Percentiles rank a stretch among this genome's conserved stretches.
These are phyloP conservation scores for Aspergillus novoparasiticus DNA, from an alignment of 2,329 filamentous ascomycete species.

Conservation along the genomic window DNA sequence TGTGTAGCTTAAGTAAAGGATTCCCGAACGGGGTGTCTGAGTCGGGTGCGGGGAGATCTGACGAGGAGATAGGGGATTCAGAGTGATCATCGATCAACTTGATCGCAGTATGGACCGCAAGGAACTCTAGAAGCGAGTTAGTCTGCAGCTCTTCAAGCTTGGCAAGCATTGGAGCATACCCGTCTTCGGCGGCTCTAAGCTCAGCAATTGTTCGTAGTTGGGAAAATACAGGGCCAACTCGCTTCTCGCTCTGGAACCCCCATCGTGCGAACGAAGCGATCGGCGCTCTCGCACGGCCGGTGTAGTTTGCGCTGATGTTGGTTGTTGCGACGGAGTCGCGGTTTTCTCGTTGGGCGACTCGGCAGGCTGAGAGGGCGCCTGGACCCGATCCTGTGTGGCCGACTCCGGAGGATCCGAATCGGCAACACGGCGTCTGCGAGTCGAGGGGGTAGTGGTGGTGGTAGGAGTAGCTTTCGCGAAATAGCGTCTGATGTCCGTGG, in stretches of 20 bases:
- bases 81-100: constrained; percentile 65
- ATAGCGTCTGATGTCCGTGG: constrained; percentile 7
- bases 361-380: not conserved
- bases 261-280: constrained; percentile 83
- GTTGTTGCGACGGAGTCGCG: not conserved
- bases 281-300: constrained; percentile 51
- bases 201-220: constrained; percentile 92
- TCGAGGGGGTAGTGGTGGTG: not conserved
- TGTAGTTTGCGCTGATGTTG: constrained; percentile 6
- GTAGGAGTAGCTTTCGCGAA: not conserved
- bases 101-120: constrained; percentile 73
- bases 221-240: constrained; percentile 89
- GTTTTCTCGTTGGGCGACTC: constrained; percentile 2
- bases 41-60: constrained; percentile 23
- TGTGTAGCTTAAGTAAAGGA: constrained; percentile 40
- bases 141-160: not conserved
- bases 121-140: constrained; percentile 59
- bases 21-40: constrained; percentile 37
- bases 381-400: not conserved
- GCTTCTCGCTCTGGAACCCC: constrained; percentile 81
- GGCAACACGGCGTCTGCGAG: not conserved
- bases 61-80: constrained; percentile 27
- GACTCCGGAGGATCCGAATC: not conserved
- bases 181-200: constrained; percentile 75
- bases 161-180: constrained; percentile 53